Base-by-base conservation (phyloP, 1,284 basidiomycete species). In the Stygiomarasmius scandens region DNA sequence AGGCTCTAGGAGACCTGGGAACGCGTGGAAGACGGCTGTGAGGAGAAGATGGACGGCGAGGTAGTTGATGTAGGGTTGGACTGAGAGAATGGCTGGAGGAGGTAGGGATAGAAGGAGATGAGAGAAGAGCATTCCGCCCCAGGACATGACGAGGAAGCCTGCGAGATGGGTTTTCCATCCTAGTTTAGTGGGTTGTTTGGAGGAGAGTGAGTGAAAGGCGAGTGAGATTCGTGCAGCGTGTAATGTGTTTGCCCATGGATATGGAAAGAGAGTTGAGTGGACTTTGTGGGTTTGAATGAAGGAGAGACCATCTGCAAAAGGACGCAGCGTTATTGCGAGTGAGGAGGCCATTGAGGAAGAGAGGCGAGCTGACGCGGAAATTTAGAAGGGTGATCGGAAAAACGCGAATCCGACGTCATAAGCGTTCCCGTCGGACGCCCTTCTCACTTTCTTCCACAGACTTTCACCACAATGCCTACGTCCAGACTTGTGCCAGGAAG, bases 141-240 rank as follows among this genome's bases (percentile, higher is more conserved):
- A 83, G 54, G 73, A 73, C 76, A 79, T 79, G 24, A 79, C 63
- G 9, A 80, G 68, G 61, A 74, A 81, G 11, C 79, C 78, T 19
- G 66, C 65, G n/a, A 79, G 66, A 62, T 79, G 75, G 3, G 73
- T 71, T 9, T 71, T 71, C 77, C 77, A 80, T 6, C 55, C 55
- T 73, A 69, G 23, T 72, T 34, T 32, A 32, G 55, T 34, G 11
- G 48, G 50, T 11, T 29, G 52, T 32, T 12, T 50, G 48, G 24
- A 34, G 48, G 22, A 56, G 53, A 52, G 63, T 61, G 54, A 48
- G 43, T 64, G 63, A 41, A 60, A 65, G 16, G 52, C 56, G 16
- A 63, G 44, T 5, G 62, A 63, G 36, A 62, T 61, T 44, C 64
- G 45, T 16, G 72, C 69, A 8, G 78, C 78, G 61, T 81, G 78